A percentile compares a stretch with the other conserved stretches of the same genome.
These are phyloP conservation scores for Penicillium concentricum DNA, from an alignment of 2,329 filamentous ascomycete genomes.

Conservation along the genomic window DNA sequence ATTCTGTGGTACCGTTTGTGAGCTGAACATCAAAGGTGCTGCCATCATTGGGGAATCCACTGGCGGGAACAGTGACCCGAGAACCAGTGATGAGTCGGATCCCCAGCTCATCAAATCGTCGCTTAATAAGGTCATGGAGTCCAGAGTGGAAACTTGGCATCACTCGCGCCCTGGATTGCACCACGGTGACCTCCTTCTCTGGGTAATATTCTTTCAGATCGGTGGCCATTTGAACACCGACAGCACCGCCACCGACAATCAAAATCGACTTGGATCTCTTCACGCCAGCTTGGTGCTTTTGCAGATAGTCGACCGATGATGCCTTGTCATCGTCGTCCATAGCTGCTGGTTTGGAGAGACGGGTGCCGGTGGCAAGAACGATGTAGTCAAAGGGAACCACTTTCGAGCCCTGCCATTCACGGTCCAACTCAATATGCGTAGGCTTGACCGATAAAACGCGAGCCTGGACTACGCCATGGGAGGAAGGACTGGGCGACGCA, in stretches of 20 bases:
- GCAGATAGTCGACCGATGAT: conserved; percentile 34
- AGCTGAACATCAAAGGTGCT: conserved; percentile 29
- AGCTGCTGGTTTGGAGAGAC: conserved; percentile 33
- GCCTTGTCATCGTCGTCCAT: conserved; percentile 36
- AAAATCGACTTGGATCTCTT: conserved; percentile 32
- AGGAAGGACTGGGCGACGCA: conserved; percentile 18
- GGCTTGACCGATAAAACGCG: conserved; percentile 32
- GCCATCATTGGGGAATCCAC: conserved; percentile 29
- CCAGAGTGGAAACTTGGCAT: conserved; percentile 36
- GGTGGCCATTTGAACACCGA: conserved; percentile 52
- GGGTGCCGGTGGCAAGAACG: conserved; percentile 35
- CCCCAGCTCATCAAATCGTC: conserved; percentile 35
- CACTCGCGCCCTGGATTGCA: conserved; percentile 47
- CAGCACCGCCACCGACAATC: conserved; percentile 50
- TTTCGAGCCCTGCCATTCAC: conserved; percentile 34
- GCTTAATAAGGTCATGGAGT: conserved; percentile 32
- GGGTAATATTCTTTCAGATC: conserved; percentile 52
- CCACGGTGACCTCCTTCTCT: conserved; percentile 47
- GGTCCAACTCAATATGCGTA: conserved; percentile 31
- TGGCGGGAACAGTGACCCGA: conserved; percentile 27
- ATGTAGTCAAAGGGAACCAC: conserved; percentile 36
- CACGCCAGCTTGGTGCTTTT: conserved; percentile 32
- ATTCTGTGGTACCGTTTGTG: conserved; percentile 32
- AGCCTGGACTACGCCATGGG: conserved; percentile 33
- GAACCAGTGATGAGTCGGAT: conserved; percentile 32